Percentiles rank a stretch among this genome's conserved stretches.
Evolutionary conservation across 306 rosid species (phyloP).

Genomic region (Cajanus cajan): DNA sequence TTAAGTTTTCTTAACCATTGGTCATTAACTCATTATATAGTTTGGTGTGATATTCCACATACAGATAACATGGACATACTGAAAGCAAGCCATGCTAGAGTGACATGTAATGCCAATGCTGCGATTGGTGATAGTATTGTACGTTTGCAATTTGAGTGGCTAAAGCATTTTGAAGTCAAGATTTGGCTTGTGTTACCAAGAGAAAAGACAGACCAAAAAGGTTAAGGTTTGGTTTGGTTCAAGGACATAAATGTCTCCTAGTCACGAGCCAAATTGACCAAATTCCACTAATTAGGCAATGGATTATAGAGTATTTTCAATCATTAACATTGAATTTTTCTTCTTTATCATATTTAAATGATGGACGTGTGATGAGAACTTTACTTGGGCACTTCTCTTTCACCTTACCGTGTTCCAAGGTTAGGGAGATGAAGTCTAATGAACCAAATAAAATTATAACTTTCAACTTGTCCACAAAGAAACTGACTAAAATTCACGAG

Average conservation of each 20-base stretch:
- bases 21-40: neutral
- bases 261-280: slow-evolving; percentile 23
- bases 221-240: slow-evolving; percentile 21
- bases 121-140: slow-evolving; percentile 13
- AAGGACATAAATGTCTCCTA: slow-evolving; percentile 12
- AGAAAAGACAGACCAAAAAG: neutral
- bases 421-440: neutral
- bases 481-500: neutral
- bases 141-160: neutral
- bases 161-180: slow-evolving; percentile 18
- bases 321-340: neutral
- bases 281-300: neutral
- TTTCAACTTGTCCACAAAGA: neutral
- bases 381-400: neutral
- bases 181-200: slow-evolving; percentile 5
- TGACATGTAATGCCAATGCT: neutral
- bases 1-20: slow-evolving; percentile 2
- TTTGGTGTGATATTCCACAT: slow-evolving; percentile 31
- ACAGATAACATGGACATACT: slow-evolving; percentile 24
- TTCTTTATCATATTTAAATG: neutral
- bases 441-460: neutral
- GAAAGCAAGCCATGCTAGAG: neutral
- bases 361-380: neutral
- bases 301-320: neutral
- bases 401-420: neutral